Evolutionary conservation across 129 eudicot genomes (phyloP).

Genomic region (Flaveria ramosissima): DNA sequence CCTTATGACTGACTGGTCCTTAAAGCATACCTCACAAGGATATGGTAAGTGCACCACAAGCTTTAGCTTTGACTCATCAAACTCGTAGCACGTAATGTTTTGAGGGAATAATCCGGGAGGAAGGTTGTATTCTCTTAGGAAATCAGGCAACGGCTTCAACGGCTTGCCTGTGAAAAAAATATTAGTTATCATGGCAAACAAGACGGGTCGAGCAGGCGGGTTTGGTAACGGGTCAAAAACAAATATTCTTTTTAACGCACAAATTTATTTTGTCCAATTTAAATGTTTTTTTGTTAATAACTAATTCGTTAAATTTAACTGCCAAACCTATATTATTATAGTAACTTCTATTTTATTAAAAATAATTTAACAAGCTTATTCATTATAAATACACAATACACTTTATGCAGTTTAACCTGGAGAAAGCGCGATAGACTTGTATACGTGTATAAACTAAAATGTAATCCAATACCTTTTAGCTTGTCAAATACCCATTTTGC

Average conservation of each 20-base stretch:
- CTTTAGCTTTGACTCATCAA: slow-evolving; percentile 64
- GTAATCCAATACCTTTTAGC: slow-evolving; percentile 64
- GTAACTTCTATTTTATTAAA: not conserved
- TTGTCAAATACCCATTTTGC: slow-evolving; percentile 96
- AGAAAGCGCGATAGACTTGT: not conserved
- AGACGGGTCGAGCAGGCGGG: not conserved
- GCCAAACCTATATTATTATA: not conserved
- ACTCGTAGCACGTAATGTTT: slow-evolving; percentile 75
- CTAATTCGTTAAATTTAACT: not conserved
- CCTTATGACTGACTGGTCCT: slow-evolving; percentile 67
- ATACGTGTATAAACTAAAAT: not conserved
- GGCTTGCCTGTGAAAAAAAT: slow-evolving; percentile 59
- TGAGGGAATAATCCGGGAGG: slow-evolving; percentile 82
- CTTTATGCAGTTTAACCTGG: not conserved
- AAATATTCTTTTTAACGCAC: not conserved
- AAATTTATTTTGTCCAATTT: no score
- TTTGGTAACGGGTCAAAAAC: not conserved
- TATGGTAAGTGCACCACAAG: slow-evolving; percentile 68
- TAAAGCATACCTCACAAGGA: slow-evolving; percentile 72
- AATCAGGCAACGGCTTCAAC: slow-evolving; percentile 59
- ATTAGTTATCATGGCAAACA: not conserved
- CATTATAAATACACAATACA: not conserved
- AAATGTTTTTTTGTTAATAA: not conserved
- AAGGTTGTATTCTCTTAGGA: slow-evolving; percentile 78
- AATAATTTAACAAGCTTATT: not conserved